Percentiles rank a stretch among this genome's conserved stretches.
Evolutionary conservation across 129 eudicot species (phyloP).

Genomic region (carrot (Daucus carota)): DNA sequence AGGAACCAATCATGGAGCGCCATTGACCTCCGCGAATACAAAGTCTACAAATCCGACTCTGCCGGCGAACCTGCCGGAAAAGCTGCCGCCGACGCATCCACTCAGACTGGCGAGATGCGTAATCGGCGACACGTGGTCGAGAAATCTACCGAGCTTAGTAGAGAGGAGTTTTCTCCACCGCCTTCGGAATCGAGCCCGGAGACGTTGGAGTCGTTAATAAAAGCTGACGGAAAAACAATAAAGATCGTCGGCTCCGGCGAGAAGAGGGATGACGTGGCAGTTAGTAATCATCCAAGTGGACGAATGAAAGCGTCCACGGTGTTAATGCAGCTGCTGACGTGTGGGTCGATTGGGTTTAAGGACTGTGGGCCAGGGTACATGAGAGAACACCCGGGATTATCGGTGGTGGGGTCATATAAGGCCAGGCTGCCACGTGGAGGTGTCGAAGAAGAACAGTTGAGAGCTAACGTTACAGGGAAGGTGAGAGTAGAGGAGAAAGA

Average conservation of each 20-base stretch:
- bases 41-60: slow-evolving; percentile 54
- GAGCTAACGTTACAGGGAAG: slow-evolving; percentile 14
- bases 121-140: slow-evolving; percentile 35
- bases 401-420: slow-evolving; percentile 65
- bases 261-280: slow-evolving; percentile 21
- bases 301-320: slow-evolving; percentile 59
- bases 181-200: slow-evolving; percentile 99
- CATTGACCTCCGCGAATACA: slow-evolving; percentile 68
- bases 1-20: slow-evolving; percentile 88
- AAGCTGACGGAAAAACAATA: slow-evolving; percentile 55
- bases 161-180: slow-evolving; percentile 82
- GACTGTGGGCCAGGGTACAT: slow-evolving; percentile 48
- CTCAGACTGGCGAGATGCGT: slow-evolving; percentile 78
- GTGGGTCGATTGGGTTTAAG: slow-evolving; percentile 80
- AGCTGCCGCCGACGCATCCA: slow-evolving; percentile 73
- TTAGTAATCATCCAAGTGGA: slow-evolving; percentile 15
- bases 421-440: slow-evolving; percentile 79
- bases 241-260: slow-evolving; percentile 16
- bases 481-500: slow-evolving; percentile 65
- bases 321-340: slow-evolving; percentile 72
- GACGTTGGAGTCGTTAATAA: slow-evolving; percentile 73
- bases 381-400: slow-evolving; percentile 51
- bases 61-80: slow-evolving; percentile 23
- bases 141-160: slow-evolving; percentile 37
- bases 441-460: slow-evolving; percentile 15